phyloP scores from a whole-genome alignment of 768 basidiomycete genomes.

The Suillus weaverae region DNA sequence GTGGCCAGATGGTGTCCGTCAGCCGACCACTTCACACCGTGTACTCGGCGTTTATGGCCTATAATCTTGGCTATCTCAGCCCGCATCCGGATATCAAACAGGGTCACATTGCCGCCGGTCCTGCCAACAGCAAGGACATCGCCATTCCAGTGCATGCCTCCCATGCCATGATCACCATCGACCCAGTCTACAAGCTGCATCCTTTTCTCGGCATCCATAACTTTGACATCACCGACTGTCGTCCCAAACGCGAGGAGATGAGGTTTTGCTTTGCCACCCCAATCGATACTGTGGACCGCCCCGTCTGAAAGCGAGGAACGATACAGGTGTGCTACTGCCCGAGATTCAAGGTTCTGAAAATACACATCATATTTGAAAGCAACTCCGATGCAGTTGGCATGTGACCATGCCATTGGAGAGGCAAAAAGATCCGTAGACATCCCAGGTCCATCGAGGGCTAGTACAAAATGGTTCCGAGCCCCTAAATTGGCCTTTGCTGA shows the following conservation, averaged over 20 bases:
- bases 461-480: conserved; percentile 50
- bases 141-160: conserved; percentile 43
- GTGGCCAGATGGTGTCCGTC: conserved; percentile 42
- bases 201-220: conserved; percentile 49
- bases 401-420: conserved; percentile 63
- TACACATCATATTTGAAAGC: conserved; percentile 60
- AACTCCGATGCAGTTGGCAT: conserved; percentile 58
- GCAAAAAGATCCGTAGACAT: conserved; percentile 54
- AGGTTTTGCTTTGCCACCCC: conserved; percentile 45
- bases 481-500: conserved; percentile 63
- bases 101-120: conserved; percentile 37
- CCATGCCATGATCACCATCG: conserved; percentile 33
- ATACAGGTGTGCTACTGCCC: conserved; percentile 52
- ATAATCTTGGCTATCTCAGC: conserved; percentile 28
- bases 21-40: conserved; percentile 42
- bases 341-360: conserved; percentile 60
- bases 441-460: conserved; percentile 67
- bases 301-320: conserved; percentile 36
- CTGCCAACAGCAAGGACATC: conserved; percentile 40
- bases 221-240: conserved; percentile 47
- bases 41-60: conserved; percentile 35
- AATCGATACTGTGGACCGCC: conserved; percentile 48
- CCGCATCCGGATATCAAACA: conserved; percentile 38
- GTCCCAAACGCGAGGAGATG: conserved; percentile 53
- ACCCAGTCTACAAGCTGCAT: conserved; percentile 35